Evolutionary conservation across 208 protist genomes (phyloP), one percentile per base, ranked within the genome.

Genomic region (Leishmania lainsoni): DNA sequence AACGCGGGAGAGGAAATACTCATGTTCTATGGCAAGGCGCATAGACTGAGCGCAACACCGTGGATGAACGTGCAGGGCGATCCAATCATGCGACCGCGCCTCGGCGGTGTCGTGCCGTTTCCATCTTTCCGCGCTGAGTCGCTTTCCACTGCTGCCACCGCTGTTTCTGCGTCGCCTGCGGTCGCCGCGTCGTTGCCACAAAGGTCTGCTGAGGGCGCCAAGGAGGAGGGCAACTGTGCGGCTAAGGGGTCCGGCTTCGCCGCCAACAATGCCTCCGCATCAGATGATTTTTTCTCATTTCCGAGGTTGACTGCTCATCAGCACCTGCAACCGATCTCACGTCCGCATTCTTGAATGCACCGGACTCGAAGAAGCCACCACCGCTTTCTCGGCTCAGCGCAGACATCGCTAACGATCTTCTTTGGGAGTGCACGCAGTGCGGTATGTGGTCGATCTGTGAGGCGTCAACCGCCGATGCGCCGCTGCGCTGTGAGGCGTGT

Each of bases 351-450:
- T 29, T 6, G 69, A 52, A 5, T 35, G 39, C 69, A 8, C 3
- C 69, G 0, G 45, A 39, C 69, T 12, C 9, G 45, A 26, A 73
- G 20, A 17, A 73, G 69, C 42, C 16, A 26, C 6, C 32, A n/a
- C 2, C 56, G 39, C 32, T 5, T 9, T 17, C 56, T 4, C 10
- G 29, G 5, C 1, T n/a, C 5, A 22, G 45, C 0, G 1, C 56
- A 6, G 63, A 58, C n/a, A 39, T 83, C 0, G 85, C 80, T 9
- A 86, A 91, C 65, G 82, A 91, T 65, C 82, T 95, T 29, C 72
- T 93, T 61, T 98, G 92, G 92, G 92, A 98, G 83, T 98, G 94
- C 84, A 79, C 86, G 72, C 93, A 98, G 80, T 98, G 94, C 75
- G 94, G 94, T 0, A 86, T 79, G 75, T 98, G 93, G 92, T 91